A percentile compares a stretch with the other conserved stretches of the same genome.
Evolutionary conservation across 371 early-diverging fungal species (phyloP).

Genomic region (Neoconidiobolus thromboides): DNA sequence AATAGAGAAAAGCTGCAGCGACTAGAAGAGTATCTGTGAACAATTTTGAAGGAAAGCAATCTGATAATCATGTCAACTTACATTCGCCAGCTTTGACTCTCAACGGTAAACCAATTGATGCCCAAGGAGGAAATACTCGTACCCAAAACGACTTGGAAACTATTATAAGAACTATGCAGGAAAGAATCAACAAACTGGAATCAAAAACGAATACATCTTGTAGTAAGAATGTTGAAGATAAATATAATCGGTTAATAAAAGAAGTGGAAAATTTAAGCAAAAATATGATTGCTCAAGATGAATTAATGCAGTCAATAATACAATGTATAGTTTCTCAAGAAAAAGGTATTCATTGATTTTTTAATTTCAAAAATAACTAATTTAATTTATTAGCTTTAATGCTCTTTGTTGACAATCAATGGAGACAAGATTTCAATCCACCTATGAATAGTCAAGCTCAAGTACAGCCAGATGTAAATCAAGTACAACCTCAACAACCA

Average conservation of each 20-base stretch:
- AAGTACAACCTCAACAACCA: neutral
- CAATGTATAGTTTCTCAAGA: constrained; percentile 25
- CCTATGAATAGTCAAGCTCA: neutral
- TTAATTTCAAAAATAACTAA: neutral
- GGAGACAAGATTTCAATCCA: neutral
- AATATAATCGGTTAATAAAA: constrained; percentile 28
- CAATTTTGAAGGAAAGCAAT: neutral
- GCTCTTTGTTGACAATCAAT: neutral
- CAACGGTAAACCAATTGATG: neutral
- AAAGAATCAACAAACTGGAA: no score
- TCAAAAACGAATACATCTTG: no score
- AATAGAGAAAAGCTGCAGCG: neutral
- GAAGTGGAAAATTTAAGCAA: constrained; percentile 34
- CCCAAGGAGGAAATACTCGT: neutral
- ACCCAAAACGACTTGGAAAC: neutral
- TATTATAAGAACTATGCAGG: neutral
- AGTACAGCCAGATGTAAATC: neutral
- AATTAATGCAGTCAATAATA: constrained; percentile 35
- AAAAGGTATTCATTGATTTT: constrained; percentile 5
- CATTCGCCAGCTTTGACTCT: neutral
- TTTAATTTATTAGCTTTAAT: neutral
- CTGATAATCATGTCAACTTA: no score
- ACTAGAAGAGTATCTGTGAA: constrained; percentile 2
- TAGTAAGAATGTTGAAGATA: constrained; percentile 10
- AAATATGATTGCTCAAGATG: constrained; percentile 38